These are phyloP conservation scores for Dendrobium chrysotoxum DNA, from an alignment of 106 monocot species.

Conservation along the genomic window DNA sequence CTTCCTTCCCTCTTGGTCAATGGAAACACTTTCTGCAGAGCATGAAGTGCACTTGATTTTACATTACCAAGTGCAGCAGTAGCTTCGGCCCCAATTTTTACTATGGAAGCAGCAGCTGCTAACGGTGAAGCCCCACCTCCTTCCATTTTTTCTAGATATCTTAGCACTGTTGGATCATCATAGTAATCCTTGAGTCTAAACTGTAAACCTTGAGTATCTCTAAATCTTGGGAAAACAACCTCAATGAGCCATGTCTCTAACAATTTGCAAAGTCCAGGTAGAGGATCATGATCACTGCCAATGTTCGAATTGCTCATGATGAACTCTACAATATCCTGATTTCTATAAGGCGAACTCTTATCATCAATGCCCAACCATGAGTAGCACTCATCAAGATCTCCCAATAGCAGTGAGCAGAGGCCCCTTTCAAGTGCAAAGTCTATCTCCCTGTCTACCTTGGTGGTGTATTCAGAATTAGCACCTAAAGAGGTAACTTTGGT, in stretches of 20 bases:
- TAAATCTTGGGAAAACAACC: slow-evolving; percentile 74
- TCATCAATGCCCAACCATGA: slow-evolving; percentile 72
- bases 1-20: slow-evolving; percentile 22
- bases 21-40: slow-evolving; percentile 74
- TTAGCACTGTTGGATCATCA: slow-evolving; percentile 77
- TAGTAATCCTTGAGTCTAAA: slow-evolving; percentile 83
- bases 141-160: slow-evolving; percentile 70
- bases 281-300: slow-evolving; percentile 41
- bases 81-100: slow-evolving; percentile 68
- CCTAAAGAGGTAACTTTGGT: slow-evolving; percentile 26
- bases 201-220: slow-evolving; percentile 64
- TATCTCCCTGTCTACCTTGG: slow-evolving; percentile 16
- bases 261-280: slow-evolving; percentile 86
- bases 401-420: slow-evolving; percentile 78
- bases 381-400: slow-evolving; percentile 65
- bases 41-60: slow-evolving; percentile 64
- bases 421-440: slow-evolving; percentile 80
- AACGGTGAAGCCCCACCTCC: slow-evolving; percentile 65
- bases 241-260: slow-evolving; percentile 81
- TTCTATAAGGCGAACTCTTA: slow-evolving; percentile 54
- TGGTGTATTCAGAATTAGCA: slow-evolving; percentile 31
- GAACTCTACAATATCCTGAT: slow-evolving; percentile 68
- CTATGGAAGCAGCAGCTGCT: slow-evolving; percentile 85
- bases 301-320: slow-evolving; percentile 50
- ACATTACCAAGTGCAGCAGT: slow-evolving; percentile 65